These are phyloP conservation scores for Mycena vitilis DNA, from an alignment of 768 basidiomycete genomes.

Conservation along the genomic window DNA sequence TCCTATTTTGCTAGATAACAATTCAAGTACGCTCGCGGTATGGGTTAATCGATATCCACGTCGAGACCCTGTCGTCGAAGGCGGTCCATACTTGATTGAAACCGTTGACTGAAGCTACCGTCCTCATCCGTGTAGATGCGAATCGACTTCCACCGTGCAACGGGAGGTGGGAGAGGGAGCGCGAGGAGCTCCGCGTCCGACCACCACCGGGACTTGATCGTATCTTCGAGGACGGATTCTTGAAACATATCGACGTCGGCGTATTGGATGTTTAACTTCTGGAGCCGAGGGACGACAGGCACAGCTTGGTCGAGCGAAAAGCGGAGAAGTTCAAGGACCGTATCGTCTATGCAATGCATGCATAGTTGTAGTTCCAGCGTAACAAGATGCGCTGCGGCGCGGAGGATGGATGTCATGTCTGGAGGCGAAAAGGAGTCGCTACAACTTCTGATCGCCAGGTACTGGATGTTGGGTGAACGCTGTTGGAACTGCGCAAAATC, in stretches of 20 bases:
- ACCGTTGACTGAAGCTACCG: neutral
- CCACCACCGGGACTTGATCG: constrained; percentile 31
- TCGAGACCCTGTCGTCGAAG: constrained; percentile 3
- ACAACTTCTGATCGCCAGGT: neutral
- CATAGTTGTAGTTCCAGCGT: neutral
- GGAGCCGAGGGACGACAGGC: constrained; percentile 3
- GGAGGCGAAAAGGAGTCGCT: neutral
- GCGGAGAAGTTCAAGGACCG: neutral
- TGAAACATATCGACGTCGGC: neutral
- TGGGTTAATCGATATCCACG: neutral
- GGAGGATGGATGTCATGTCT: neutral
- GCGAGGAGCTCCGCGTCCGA: constrained; percentile 5
- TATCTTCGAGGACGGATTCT: neutral
- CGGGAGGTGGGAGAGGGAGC: constrained; percentile 1
- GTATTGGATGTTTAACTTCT: neutral
- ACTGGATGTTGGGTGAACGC: constrained; percentile 7
- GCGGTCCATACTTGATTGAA: neutral
- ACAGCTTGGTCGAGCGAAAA: neutral
- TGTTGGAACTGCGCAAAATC: constrained; percentile 17
- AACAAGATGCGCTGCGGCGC: neutral
- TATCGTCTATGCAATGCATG: constrained; percentile 1
- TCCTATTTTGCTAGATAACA: no score
- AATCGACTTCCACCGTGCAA: constrained; percentile 6
- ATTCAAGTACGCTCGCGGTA: neutral
- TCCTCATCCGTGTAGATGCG: neutral